Evolutionary conservation across 768 basidiomycete genomes (phyloP).

Genomic region (Antrodiella citrinella): DNA sequence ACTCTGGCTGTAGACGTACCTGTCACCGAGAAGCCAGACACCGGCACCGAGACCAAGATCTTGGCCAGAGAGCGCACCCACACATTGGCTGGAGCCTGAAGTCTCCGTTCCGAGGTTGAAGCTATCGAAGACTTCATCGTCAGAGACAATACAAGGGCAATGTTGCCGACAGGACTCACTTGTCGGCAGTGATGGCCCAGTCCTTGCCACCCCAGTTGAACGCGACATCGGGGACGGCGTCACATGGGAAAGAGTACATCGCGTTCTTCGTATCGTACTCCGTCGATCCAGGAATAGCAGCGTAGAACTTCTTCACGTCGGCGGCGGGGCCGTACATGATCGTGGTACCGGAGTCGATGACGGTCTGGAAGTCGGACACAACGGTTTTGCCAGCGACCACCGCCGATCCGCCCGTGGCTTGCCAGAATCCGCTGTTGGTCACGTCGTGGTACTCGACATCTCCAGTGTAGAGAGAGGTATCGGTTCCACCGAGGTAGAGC

Average conservation of each 20-base stretch:
- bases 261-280: constrained; percentile 10
- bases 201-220: constrained; percentile 14
- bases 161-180: too few species aligned
- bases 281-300: constrained; percentile 13
- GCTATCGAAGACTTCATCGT: too few species aligned
- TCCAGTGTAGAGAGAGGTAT: constrained; percentile 32
- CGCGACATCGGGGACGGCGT: constrained; percentile 4
- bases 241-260: constrained; percentile 16
- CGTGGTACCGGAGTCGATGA: constrained; percentile 17
- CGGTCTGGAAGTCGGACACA: constrained; percentile 11
- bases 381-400: constrained; percentile 9
- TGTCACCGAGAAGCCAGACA: not conserved
- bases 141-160: too few species aligned
- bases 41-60: not conserved
- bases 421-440: constrained; percentile 17
- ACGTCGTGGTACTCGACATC: constrained; percentile 22
- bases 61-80: not conserved
- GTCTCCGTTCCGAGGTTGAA: not conserved
- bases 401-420: constrained; percentile 11
- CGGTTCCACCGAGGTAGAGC: constrained; percentile 34
- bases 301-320: constrained; percentile 14
- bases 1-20: too few species aligned
- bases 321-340: constrained; percentile 8
- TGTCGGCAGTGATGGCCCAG: constrained; percentile 10
- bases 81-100: not conserved